Base-by-base conservation (phyloP, 2,329 filamentous ascomycete genomes). In the Metarhizium humberi region DNA sequence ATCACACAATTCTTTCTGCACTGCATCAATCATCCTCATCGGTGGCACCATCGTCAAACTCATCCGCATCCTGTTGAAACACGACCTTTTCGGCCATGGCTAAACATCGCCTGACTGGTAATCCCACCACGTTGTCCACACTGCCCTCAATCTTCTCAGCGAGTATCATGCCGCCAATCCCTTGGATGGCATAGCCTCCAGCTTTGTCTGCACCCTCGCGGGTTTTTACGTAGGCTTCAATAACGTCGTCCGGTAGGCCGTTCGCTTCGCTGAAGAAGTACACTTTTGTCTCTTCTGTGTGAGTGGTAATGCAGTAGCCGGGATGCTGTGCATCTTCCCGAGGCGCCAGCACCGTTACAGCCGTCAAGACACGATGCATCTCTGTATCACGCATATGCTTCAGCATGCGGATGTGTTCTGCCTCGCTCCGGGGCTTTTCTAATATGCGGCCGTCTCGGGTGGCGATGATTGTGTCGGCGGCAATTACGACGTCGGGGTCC, bases 181-280 rank as follows among this genome's bases (percentile, higher is more conserved):
- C 94, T 72, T 99, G 94, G 53, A 99, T 82, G 1, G 90, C 94
- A 71, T 99, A 99, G 0, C 94, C 94, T 2, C 94, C 94, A 0
- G 94, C 94, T 77, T 97, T 99, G 71, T 97, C 94, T 11, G 84
- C 91, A 2, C 94, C 94, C 75, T 99, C 94, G 55, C 92, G 79
- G 25, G 92, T 96, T 66, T 78, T 80, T 56, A 92, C 87, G 67
- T 92, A 92, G 5, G 75, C 81, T 62, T 90, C 76, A 57, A 97
- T 85, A 61, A 96, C 80, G 57, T 95, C 91, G 73, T 99, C 92
- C 14, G 76, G 74, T 57, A 84, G 67, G 3, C 81, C 81, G 16
- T 80, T 75, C 14, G 65, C 63, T 62, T 80, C 81, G 56, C 77
- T 72, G 66, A 91, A 90, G 71, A 99, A 99, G 67, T 81, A 83